Evolutionary conservation across 1,284 basidiomycete species (phyloP), one percentile per base, ranked within the genome.

Genomic region (Veloboletus limbatus): DNA sequence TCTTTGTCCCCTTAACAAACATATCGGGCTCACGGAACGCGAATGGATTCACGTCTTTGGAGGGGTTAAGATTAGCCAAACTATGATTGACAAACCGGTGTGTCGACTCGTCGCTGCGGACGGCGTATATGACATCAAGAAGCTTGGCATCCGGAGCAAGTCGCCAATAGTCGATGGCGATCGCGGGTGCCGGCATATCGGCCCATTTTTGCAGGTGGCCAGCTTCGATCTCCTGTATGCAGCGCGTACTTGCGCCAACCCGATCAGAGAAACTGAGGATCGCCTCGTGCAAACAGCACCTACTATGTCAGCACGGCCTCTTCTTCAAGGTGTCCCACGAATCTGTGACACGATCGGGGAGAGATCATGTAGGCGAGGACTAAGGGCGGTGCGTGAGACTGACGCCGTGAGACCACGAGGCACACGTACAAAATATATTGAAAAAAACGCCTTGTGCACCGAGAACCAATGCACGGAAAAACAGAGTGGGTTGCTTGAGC

Each of bases 161-260:
- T 43, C 92, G 84, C 94, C 94, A 97, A 71, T 97, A 97, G 63
- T 95, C 90, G 57, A 91, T 92, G 16, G 94, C 89, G 63, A 97
- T 96, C 59, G 81, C 74, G 0, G 94, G 94, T 1, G 94, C 94
- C 11, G 88, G 80, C 55, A 72, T 70, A 55, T 50, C 34, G 31
- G 47, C 75, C 95, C 95, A 98, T 67, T 90, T 87, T 1, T 95
- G 93, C 43, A 98, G 74, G 35, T 79, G 79, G 13, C 93, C 93
- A n/a, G 76, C 76, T 62, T 94, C 86, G 18, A 97, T 74, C 51
- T 97, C 92, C 38, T 79, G 62, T 53, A 97, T 92, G 63, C 87
- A 85, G 54, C 81, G 78, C 6, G 92, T 90, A 67, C 87, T 88
- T 54, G 43, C 32, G 33, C 38, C 33, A 44, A 35, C 33, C 37